phyloP scores from a whole-genome alignment of 306 rosid genomes.

The Casuarina glauca region DNA sequence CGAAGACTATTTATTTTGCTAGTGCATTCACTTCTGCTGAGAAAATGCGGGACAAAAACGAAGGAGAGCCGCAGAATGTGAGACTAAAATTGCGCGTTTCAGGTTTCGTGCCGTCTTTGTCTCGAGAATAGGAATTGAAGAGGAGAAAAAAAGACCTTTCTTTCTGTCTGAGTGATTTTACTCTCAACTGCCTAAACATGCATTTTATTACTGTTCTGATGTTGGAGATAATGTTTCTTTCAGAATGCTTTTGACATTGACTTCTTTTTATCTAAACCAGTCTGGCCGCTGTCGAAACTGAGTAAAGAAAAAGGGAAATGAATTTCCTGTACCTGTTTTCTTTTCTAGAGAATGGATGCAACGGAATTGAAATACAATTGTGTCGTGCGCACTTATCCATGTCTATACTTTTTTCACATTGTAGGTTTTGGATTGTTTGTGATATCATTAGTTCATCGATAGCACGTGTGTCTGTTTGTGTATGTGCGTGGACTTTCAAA shows the following conservation, averaged over 20 bases:
- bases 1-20: background rate
- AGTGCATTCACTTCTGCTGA: background rate
- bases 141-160: background rate
- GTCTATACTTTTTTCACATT: background rate
- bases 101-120: background rate
- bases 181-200: background rate
- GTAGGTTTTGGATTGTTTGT: background rate
- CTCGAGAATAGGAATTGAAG: background rate
- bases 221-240: background rate
- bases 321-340: background rate
- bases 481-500: background rate
- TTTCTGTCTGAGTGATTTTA: background rate
- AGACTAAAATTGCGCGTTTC: background rate
- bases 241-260: background rate
- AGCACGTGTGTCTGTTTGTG: background rate
- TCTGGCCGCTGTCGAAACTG: background rate
- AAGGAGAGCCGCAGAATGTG: background rate
- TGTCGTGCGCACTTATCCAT: background rate
- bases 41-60: slow-evolving; percentile 12
- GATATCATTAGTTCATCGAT: background rate
- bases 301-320: background rate
- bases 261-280: background rate
- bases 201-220: background rate
- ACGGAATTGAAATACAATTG: background rate
- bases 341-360: background rate